phyloP scores from a whole-genome alignment of 225 moss, liverwort and hornwort genomes.

The Pseudisothecium myosuroides region DNA sequence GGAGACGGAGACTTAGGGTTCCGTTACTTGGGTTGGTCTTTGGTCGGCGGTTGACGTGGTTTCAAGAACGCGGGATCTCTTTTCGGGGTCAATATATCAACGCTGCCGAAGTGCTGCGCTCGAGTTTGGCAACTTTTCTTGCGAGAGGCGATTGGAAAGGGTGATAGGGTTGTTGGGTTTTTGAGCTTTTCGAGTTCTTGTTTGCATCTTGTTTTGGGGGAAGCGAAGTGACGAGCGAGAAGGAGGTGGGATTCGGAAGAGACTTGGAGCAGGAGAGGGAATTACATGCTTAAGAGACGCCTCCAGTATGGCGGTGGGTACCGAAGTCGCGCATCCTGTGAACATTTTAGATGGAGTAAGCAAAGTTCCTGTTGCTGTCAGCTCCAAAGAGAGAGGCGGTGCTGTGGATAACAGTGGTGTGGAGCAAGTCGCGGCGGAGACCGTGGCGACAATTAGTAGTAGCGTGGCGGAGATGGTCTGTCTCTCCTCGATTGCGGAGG shows the following conservation, averaged over 20 bases:
- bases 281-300: constrained; percentile 77
- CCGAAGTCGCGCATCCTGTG: constrained; percentile 96
- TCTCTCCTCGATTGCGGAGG: constrained; percentile 14
- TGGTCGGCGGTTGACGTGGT: constrained; percentile 4
- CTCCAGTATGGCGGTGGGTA: constrained; percentile 89
- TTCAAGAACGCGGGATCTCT: background rate
- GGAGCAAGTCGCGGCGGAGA: constrained; percentile 2
- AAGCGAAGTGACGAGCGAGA: background rate
- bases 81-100: background rate
- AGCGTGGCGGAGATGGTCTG: constrained; percentile 13
- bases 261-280: constrained; percentile 7
- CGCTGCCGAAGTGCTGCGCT: background rate
- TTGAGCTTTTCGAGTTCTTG: background rate
- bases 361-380: constrained; percentile 57
- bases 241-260: constrained; percentile 2
- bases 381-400: constrained; percentile 70
- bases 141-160: background rate
- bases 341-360: constrained; percentile 87
- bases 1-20: constrained; percentile 1
- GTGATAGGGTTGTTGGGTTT: background rate
- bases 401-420: constrained; percentile 42
- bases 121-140: background rate
- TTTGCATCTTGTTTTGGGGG: background rate
- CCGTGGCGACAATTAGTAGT: background rate
- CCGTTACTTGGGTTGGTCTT: background rate